Percentiles rank a stretch among this genome's conserved stretches.
Conservation (phyloP, 805 yeast species). For the Danielia oregonensis region DNA sequence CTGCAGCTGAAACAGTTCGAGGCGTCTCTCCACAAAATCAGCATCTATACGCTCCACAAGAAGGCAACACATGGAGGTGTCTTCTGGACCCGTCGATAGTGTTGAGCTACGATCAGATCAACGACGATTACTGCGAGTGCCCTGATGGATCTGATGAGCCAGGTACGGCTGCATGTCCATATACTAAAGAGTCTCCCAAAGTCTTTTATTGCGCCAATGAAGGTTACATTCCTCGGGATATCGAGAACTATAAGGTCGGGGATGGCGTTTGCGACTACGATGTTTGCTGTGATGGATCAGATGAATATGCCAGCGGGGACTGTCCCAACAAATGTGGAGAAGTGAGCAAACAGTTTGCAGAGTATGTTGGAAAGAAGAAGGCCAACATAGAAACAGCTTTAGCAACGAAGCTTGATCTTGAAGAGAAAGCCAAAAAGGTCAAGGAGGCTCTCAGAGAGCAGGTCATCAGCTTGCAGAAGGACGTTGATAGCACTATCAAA, state of each 20-base stretch:
- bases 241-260: constrained; percentile 66
- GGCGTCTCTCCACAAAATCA: constrained; percentile 41
- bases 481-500: constrained; percentile 3
- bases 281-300: constrained; percentile 91
- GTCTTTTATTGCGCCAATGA: constrained; percentile 72
- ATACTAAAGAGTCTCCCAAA: constrained; percentile 19
- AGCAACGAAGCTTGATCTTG: constrained; percentile 25
- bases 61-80: constrained; percentile 62
- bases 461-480: constrained; percentile 4
- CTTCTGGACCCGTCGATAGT: constrained; percentile 61
- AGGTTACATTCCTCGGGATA: constrained; percentile 60
- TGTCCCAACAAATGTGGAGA: constrained; percentile 59
- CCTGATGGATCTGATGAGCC: constrained; percentile 98
- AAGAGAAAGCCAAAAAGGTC: constrained; percentile 16
- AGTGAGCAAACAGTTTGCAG: constrained; percentile 38
- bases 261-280: constrained; percentile 94
- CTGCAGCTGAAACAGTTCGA: constrained; percentile 6
- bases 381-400: constrained; percentile 19
- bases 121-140: constrained; percentile 92
- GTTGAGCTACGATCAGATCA: constrained; percentile 59
- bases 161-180: constrained; percentile 80
- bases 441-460: constrained; percentile 12
- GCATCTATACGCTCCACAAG: constrained; percentile 48
- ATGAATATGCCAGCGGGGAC: constrained; percentile 50
- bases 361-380: constrained; percentile 1